Base-by-base conservation (phyloP, 1,284 basidiomycete species). In the Tranzscheliella williamsii region DNA sequence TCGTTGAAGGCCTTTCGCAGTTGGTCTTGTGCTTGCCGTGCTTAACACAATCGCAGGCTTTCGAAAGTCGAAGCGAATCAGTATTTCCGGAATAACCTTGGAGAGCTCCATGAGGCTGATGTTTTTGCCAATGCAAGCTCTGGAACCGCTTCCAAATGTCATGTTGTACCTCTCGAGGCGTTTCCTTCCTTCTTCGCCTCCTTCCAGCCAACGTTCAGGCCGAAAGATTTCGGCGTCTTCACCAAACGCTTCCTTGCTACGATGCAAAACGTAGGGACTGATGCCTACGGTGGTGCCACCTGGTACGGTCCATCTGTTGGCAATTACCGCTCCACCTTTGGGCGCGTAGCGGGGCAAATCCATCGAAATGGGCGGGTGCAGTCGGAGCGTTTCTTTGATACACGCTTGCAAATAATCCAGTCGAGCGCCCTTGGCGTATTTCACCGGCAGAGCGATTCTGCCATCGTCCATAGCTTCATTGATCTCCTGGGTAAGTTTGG, bases 341-440 rank as follows among this genome's bases (percentile, higher is more conserved):
- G 75, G 73, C 2, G 71, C 62, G 29, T 70, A 56, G 20, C 75
- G 65, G 9, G 70, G 75, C 3, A 78, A 46, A 15, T 66, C 63
- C 61, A 72, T 67, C 9, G 67, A 66, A 20, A 77, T 74, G 13
- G 75, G 70, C 3, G 75, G 75, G 20, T 75, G 73, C 2, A 78
- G 67, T 11, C 75, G 67, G 3, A 78, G 47, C 0, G 64, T 57
- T 43, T 78, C 75, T 49, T 78, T 77, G 46, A 77, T 55, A 41
- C 73, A 77, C 5, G 72, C 75, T 50, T 72, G 63, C 3, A 74
- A 41, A 20, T 70, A 73, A 18, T 56, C 50, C 5, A 75, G 41
- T 38, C 71, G 60, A 2, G 54, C 45, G 0, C 62, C 73, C 9
- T 64, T 54, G 8, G 54, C 65, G 29, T 75, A 70, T 38, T 60